Evolutionary conservation across 768 basidiomycete species (phyloP).

Genomic region (Agrocybe pediades): DNA sequence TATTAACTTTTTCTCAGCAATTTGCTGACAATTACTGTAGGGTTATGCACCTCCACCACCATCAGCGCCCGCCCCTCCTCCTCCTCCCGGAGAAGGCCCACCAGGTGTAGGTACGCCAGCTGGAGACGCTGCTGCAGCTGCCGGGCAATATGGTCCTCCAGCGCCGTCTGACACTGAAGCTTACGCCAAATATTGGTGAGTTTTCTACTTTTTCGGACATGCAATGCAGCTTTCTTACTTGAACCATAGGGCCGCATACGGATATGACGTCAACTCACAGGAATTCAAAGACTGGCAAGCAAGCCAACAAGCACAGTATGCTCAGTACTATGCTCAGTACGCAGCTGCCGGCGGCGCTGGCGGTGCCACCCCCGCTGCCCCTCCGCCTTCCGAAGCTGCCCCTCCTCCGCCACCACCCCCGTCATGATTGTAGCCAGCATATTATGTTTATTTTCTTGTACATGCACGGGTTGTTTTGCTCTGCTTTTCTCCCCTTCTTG

Average conservation of each 20-base stretch:
- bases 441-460: background rate
- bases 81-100: conserved; percentile 50
- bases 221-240: background rate
- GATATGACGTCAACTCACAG: conserved; percentile 81
- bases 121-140: conserved; percentile 44
- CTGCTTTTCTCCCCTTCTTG: too few relatives aligned
- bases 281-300: conserved; percentile 85
- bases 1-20: background rate
- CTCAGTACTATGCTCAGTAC: conserved; percentile 70
- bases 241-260: conserved; percentile 71
- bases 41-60: conserved; percentile 55
- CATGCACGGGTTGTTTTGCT: background rate
- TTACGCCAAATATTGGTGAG: conserved; percentile 61
- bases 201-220: conserved; percentile 17
- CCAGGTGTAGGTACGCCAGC: conserved; percentile 49
- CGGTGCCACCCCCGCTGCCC: conserved; percentile 37
- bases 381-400: conserved; percentile 27
- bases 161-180: conserved; percentile 51
- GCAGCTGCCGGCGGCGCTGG: conserved; percentile 17
- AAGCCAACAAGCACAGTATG: conserved; percentile 72
- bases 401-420: conserved; percentile 35
- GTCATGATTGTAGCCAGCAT: conserved; percentile 21
- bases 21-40: conserved; percentile 22
- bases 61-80: conserved; percentile 53
- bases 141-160: conserved; percentile 39